These are phyloP conservation scores for Starmera dryadoides DNA, from an alignment of 805 yeast species.

Conservation along the genomic window DNA sequence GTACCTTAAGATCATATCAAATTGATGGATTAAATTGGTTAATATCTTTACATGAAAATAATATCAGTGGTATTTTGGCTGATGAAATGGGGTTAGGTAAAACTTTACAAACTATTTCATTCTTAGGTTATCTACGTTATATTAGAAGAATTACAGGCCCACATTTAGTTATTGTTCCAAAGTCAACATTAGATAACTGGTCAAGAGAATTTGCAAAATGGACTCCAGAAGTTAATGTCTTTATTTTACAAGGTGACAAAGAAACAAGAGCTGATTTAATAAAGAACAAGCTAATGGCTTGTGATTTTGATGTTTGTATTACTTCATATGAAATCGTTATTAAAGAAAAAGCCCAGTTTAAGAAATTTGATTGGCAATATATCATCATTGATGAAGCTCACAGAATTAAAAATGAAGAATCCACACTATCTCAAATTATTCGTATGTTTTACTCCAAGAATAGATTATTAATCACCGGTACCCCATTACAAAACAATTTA, in stretches of 20 bases:
- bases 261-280: conserved; percentile 65
- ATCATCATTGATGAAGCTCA: conserved; percentile 95
- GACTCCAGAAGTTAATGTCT: conserved; percentile 90
- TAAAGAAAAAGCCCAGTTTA: conserved; percentile 74
- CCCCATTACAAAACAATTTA: conserved; percentile 89
- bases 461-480: conserved; percentile 86
- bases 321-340: conserved; percentile 93
- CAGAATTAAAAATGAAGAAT: conserved; percentile 90
- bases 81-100: conserved; percentile 99
- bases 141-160: conserved; percentile 83
- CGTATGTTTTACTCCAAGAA: conserved; percentile 81
- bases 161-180: conserved; percentile 86
- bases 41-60: conserved; percentile 79
- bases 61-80: conserved; percentile 87
- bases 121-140: conserved; percentile 81
- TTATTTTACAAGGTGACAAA: conserved; percentile 85
- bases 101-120: conserved; percentile 90
- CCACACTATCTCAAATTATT: conserved; percentile 86
- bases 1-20: conserved; percentile 83
- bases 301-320: conserved; percentile 83
- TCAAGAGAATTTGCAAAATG: conserved; percentile 87
- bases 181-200: conserved; percentile 95
- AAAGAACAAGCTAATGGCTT: conserved; percentile 49
- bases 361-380: conserved; percentile 88
- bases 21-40: conserved; percentile 95